A percentile compares a stretch with the other conserved stretches of the same genome.
Evolutionary conservation across 202 grass and related monocot genomes (phyloP).

Genomic region (Carex arenaria): DNA sequence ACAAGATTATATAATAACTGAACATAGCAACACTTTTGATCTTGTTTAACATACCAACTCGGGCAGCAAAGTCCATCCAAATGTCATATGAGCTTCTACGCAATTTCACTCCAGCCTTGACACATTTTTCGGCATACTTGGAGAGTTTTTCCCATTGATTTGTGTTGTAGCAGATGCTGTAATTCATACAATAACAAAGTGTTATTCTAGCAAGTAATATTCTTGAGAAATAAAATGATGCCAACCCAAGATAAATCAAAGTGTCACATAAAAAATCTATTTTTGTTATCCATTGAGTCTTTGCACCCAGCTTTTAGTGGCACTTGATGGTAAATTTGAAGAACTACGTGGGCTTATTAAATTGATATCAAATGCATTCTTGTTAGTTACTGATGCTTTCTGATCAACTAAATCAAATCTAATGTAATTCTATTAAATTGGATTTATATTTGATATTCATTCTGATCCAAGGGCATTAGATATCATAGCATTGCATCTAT

Average conservation of each 20-base stretch:
- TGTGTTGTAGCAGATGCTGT: slow-evolving; percentile 84
- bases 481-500: background rate
- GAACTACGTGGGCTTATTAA: background rate
- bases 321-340: background rate
- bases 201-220: background rate
- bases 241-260: background rate
- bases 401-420: background rate
- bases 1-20: background rate
- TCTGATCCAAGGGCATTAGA: background rate
- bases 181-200: slow-evolving; percentile 11
- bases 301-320: background rate
- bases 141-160: slow-evolving; percentile 79
- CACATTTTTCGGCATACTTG: slow-evolving; percentile 63
- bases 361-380: background rate
- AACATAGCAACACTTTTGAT: background rate
- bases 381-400: background rate
- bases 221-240: slow-evolving; percentile 4
- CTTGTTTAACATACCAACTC: slow-evolving; percentile 52
- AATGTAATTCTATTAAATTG: background rate
- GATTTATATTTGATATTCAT: background rate
- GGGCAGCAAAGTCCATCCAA: slow-evolving; percentile 94
- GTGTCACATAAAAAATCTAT: background rate
- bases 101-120: slow-evolving; percentile 72
- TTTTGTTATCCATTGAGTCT: background rate
- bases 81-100: slow-evolving; percentile 71